Conservation (phyloP, 1,284 basidiomycete genomes). For the Cryptococcus sp. region DNA sequence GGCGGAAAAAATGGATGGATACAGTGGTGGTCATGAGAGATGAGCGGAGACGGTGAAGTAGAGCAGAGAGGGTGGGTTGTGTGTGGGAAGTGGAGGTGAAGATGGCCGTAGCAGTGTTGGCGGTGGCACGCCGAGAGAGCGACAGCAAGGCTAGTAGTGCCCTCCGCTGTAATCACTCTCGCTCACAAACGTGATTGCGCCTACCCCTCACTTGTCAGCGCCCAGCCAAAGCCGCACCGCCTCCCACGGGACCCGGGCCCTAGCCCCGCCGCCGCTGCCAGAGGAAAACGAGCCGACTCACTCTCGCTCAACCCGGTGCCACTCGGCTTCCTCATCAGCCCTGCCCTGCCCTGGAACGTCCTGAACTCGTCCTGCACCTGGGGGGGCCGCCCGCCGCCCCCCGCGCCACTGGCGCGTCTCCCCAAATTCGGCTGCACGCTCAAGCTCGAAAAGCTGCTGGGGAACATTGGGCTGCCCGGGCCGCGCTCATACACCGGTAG, state of each 20-base stretch:
- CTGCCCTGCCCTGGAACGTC: slow-evolving; percentile 16
- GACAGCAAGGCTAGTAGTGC: not conserved
- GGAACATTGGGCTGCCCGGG: slow-evolving; percentile 46
- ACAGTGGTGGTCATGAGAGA: not conserved
- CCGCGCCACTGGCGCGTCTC: slow-evolving; percentile 30
- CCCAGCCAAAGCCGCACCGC: not conserved
- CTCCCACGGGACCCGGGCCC: too few relatives aligned
- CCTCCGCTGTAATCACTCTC: slow-evolving; percentile 25
- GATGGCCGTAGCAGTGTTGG: too few relatives aligned
- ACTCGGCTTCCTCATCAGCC: slow-evolving; percentile 33
- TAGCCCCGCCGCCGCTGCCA: too few relatives aligned
- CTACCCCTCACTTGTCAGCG: slow-evolving; percentile 10
- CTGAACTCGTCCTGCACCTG: slow-evolving; percentile 11
- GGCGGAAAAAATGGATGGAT: not conserved
- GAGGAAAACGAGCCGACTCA: slow-evolving; percentile 23
- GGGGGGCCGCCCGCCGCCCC: slow-evolving; percentile 13
- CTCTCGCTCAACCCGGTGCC: slow-evolving; percentile 48
- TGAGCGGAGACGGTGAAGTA: not conserved
- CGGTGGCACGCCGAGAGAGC: not conserved
- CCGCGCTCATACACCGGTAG: slow-evolving; percentile 37
- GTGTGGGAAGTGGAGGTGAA: too few relatives aligned
- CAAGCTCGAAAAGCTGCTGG: slow-evolving; percentile 39
- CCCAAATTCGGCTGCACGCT: slow-evolving; percentile 43
- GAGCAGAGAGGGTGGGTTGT: not conserved
- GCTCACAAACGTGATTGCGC: slow-evolving; percentile 47